Evolutionary conservation across 805 yeast genomes (phyloP).

Genomic region (Metahyphopichia silvanorum): DNA sequence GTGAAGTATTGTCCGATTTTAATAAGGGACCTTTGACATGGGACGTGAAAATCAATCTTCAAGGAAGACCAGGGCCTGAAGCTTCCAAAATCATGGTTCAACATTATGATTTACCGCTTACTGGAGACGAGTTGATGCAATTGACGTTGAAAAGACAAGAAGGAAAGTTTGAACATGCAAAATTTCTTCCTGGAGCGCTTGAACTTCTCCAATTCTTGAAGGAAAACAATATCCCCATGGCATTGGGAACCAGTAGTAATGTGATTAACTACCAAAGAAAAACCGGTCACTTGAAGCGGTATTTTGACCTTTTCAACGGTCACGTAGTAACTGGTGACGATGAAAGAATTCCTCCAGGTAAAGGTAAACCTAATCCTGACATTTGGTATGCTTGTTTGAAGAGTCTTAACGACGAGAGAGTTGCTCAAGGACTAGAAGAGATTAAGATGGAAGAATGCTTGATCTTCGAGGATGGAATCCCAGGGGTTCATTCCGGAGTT

Average conservation of each 20-base stretch:
- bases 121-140: slow-evolving; percentile 61
- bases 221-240: slow-evolving; percentile 64
- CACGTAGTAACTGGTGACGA: slow-evolving; percentile 90
- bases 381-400: slow-evolving; percentile 83
- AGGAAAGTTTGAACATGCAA: slow-evolving; percentile 57
- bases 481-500: slow-evolving; percentile 83
- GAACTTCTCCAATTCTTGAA: slow-evolving; percentile 59
- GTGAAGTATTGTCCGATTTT: slow-evolving; percentile 60
- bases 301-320: slow-evolving; percentile 58
- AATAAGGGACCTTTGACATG: slow-evolving; percentile 83
- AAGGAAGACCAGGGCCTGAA: slow-evolving; percentile 86
- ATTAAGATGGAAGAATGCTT: slow-evolving; percentile 77
- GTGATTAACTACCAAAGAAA: slow-evolving; percentile 60
- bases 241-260: slow-evolving; percentile 85
- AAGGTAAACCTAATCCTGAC: slow-evolving; percentile 93
- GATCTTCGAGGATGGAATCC: slow-evolving; percentile 92
- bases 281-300: slow-evolving; percentile 64
- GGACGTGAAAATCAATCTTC: slow-evolving; percentile 84
- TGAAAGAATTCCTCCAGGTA: slow-evolving; percentile 72
- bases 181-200: slow-evolving; percentile 81
- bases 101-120: slow-evolving; percentile 60
- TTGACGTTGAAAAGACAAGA: slow-evolving; percentile 54
- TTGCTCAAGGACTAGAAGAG: slow-evolving; percentile 33
- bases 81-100: slow-evolving; percentile 66
- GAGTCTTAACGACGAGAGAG: slow-evolving; percentile 57